Base-by-base conservation (phyloP, 345 rosid genomes). In the Gynandropsis gynandra region DNA sequence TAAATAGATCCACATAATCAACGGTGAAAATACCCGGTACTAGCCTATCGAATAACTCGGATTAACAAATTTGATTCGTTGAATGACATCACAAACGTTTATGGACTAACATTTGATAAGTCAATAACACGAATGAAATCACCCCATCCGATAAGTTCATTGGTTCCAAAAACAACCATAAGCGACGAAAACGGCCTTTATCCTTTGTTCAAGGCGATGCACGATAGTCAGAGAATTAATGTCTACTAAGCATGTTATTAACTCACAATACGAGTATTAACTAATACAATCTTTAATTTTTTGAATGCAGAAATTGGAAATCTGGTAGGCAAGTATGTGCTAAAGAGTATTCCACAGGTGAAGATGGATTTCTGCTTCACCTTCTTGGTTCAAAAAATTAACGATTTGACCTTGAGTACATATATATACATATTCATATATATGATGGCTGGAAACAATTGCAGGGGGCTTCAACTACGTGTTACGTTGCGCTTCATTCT, bases 381-480 rank as follows among this genome's bases (percentile, higher is more conserved):
- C 19, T 16, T 37, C 12, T 32, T 35, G 17, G 6, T 39, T 36
- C 47, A 14, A 48, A 19, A 43, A 19, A 27, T 21, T 34, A 34
- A 21, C 42, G 4, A 51, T 51, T 50, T 4, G 35, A 18, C 45
- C 42, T 51, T 41, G 42, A 7, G 21, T 16, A 11, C 8, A 29
- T 40, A 17, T 18, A 48, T 15, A 33, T 45, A 12, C 27, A 20
- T 33, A 43, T 46, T 44, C 17, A 42, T 18, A 42, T 39, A 5
- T 52, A 18, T 40, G 21, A 6, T 39, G 18, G 37, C 33, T 16
- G 1, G 8, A 12, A 10, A 1, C 41, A 37, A 37, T 57, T 67
- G n/a, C 59, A 84, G 96, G 88, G 94, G 64, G 90, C 90, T 1
- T 84, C 94, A 43, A 78, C 94, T 9, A 81, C 88, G 1, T 84